Base-by-base conservation (phyloP, 2,329 filamentous ascomycete species). In the Colletotrichum godetiae region DNA sequence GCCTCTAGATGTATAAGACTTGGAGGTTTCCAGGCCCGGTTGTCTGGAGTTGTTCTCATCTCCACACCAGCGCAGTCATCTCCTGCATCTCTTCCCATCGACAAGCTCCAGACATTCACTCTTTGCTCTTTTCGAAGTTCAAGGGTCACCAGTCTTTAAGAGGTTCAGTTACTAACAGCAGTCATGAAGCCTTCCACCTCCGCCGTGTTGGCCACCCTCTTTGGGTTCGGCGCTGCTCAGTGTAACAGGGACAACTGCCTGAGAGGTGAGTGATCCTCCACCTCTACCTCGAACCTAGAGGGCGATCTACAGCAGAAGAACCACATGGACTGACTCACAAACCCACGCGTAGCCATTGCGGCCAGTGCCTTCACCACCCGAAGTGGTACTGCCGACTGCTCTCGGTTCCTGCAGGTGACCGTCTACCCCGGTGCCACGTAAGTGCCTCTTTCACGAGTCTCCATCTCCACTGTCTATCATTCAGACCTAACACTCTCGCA, bases 241-340 rank as follows among this genome's bases (percentile, higher is more conserved):
- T 73, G 71, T 57, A 61, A 60, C 67, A 73, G 67, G 67, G 71
- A 73, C 71, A 73, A 73, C 71, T 73, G 71, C 59, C 56, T 70
- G 22, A 42, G 71, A 71, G 71, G 71, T 71, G 46, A 24, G 71
- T 46, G 56, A 33, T 22, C 22, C 37, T 52, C 29, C 46, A 60
- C 56, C 60, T 56, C 15, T 57, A 35, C 46, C 33, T 61, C 46
- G 10, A 6, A 6, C 8, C 24, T n/a, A 6, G 33, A 22, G 12
- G 60, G 33, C 10, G 33, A 70, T 71, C 49, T 42, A 7, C 46
- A 22, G 22, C n/a, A 27, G 46, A 22, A 55, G 27, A 24, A n/a
- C 68, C 33, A 31, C 8, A 5, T 24, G 5, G 24, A n/a, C 71
- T 71, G 42, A 73, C 60, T 24, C 3, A 27, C 15, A 8, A 4